Base-by-base conservation (phyloP, 78 protist species). In the Blattamonas nauphoetae region DNA sequence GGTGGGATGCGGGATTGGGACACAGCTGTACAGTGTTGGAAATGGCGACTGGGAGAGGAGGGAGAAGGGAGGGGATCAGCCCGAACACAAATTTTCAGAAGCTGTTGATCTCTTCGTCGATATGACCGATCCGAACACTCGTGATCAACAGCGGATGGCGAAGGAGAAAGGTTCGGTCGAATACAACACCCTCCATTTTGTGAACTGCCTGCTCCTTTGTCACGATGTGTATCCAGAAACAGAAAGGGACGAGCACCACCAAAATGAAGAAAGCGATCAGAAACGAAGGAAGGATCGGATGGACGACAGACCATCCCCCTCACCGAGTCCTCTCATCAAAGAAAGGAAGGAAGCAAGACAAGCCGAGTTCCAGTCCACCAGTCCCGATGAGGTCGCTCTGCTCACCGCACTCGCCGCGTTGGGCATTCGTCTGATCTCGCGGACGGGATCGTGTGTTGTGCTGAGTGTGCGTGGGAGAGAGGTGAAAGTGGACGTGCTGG, bases 401-500 rank as follows among this genome's bases (percentile, higher is more conserved):
- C 46, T 84, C 34, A 33, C 6, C 29, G 86, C 86, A 4, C 36
- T 71, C 33, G 78, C 85, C 45, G 29, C 4, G 86, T 5, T n/a
- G 41, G 86, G 78, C 42, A n/a, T 55, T 21, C 11, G 35, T 29
- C 71, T 46, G 71, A 11, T 11, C 71, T 29, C 71, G 35, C 71
- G 71, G 71, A 46, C 71, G 71, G 11, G 11, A 11, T 29, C 6
- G 71, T 46, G 35, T 11, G n/a, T n/a, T n/a, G n/a, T n/a, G n/a
- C n/a, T n/a, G n/a, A n/a, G n/a, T n/a, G n/a, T 46, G 64, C 64
- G 5, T 5, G 64, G 64, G 64, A 5, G 5, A 11, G 83, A 79
- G 29, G 83, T 79, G 83, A 0, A 0, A 1, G 91, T 86, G 85
- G 92, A 92, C 45, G 1, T 93, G 38, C 87, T 92, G 43, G 88